A percentile compares a stretch with the other conserved stretches of the same genome.
Conservation (phyloP, 163 green algal genomes). For the Scenedesmus sp. region DNA sequence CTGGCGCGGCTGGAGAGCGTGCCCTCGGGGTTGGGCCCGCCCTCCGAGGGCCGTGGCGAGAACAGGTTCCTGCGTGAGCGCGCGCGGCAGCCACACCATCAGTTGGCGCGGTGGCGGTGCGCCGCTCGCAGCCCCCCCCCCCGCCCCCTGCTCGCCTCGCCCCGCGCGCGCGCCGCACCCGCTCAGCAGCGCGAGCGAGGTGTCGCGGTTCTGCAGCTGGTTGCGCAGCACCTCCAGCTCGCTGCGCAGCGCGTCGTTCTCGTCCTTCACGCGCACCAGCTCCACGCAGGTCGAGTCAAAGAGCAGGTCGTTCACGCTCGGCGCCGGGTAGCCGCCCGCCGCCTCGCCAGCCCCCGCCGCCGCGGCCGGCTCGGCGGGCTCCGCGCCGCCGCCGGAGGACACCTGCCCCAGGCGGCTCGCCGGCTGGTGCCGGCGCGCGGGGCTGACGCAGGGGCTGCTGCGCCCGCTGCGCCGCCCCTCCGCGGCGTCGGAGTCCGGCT, state of each 20-base stretch:
- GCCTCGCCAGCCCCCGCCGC: not conserved
- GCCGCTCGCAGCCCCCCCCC: too few relatives aligned
- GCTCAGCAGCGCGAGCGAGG: slow-evolving; percentile 26
- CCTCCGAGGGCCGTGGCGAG: slow-evolving; percentile 9
- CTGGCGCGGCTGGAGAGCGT: too few relatives aligned
- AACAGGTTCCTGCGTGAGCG: slow-evolving; percentile 16
- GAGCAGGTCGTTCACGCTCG: slow-evolving; percentile 15
- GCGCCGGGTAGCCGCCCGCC: not conserved
- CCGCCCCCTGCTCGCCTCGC: too few relatives aligned
- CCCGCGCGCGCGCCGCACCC: slow-evolving; percentile 10
- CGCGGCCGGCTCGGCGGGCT: not conserved
- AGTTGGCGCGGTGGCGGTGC: too few relatives aligned
- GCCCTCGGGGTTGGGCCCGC: too few relatives aligned
- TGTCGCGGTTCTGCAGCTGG: slow-evolving; percentile 38
- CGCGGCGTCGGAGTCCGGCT: not conserved
- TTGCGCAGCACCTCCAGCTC: slow-evolving; percentile 26
- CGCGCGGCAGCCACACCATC: not conserved
- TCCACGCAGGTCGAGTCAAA: slow-evolving; percentile 24
- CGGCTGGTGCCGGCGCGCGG: not conserved
- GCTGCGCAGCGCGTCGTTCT: slow-evolving; percentile 7
- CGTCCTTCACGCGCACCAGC: slow-evolving; percentile 33
- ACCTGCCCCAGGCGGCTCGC: too few relatives aligned
- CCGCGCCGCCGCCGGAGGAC: too few relatives aligned
- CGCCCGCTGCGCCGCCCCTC: not conserved
- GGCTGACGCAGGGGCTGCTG: not conserved